Percentiles rank a stretch among this genome's conserved stretches.
Evolutionary conservation across 2,329 filamentous ascomycete genomes (phyloP).

Genomic region (Colletotrichum acutatum): DNA sequence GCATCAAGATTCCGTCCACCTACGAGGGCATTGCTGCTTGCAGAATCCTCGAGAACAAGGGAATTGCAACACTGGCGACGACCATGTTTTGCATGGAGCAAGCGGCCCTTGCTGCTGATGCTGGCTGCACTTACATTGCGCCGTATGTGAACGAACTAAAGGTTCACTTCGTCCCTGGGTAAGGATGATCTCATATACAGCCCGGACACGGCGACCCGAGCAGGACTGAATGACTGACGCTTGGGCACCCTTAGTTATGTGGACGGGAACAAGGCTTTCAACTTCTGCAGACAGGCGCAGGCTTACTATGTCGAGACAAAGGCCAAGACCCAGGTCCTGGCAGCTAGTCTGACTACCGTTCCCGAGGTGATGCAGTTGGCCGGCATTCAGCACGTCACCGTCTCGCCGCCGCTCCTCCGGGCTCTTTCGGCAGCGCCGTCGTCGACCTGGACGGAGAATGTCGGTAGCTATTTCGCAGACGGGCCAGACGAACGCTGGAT

Average conservation of each 20-base stretch:
- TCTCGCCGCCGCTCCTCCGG: slow-evolving; percentile 63
- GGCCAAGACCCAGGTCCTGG: slow-evolving; percentile 61
- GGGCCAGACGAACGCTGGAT: slow-evolving; percentile 41
- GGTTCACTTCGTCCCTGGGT: slow-evolving; percentile 67
- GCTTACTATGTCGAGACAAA: slow-evolving; percentile 58
- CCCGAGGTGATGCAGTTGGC: slow-evolving; percentile 69
- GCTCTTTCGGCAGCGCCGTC: slow-evolving; percentile 53
- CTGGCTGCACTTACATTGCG: slow-evolving; percentile 70
- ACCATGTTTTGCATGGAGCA: slow-evolving; percentile 72
- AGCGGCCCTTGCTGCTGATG: slow-evolving; percentile 66
- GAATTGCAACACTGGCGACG: slow-evolving; percentile 70
- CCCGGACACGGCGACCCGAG: not conserved
- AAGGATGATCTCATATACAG: slow-evolving; percentile 27
- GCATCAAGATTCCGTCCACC: slow-evolving; percentile 72
- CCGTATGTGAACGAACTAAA: slow-evolving; percentile 75
- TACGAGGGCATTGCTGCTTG: slow-evolving; percentile 74
- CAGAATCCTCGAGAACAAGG: slow-evolving; percentile 59
- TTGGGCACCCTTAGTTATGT: slow-evolving; percentile 51
- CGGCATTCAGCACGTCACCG: slow-evolving; percentile 68
- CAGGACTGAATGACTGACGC: not conserved
- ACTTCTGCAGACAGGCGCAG: slow-evolving; percentile 62
- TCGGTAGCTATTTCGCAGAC: slow-evolving; percentile 44
- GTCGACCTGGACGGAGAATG: slow-evolving; percentile 43
- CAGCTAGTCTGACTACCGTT: slow-evolving; percentile 66
- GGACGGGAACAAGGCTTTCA: slow-evolving; percentile 60